These are phyloP conservation scores for Xylaria acuta DNA, from an alignment of 495 filamentous ascomycete species.

Conservation along the genomic window DNA sequence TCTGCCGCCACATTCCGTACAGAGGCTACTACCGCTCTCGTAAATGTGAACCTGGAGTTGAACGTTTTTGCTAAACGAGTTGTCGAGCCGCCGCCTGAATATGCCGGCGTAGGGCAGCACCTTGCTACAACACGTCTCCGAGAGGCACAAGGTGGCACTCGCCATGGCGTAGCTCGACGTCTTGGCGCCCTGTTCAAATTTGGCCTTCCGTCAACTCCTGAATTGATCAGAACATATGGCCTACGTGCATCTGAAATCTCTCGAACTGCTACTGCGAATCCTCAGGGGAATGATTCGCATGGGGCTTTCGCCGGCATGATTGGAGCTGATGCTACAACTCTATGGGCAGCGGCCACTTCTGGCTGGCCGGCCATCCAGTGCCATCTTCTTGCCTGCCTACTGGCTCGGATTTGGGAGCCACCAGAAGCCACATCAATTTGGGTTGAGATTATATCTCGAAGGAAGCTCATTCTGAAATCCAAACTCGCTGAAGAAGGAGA, in stretches of 20 bases:
- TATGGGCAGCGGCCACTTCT: conserved; percentile 52
- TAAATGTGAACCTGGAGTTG: conserved; percentile 7
- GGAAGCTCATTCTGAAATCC: conserved; percentile 32
- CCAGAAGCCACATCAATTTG: conserved; percentile 45
- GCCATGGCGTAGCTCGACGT: conserved; percentile 41
- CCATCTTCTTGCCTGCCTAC: conserved; percentile 47
- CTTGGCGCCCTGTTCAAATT: conserved; percentile 43
- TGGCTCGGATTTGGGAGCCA: conserved; percentile 39
- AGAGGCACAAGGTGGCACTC: conserved; percentile 9
- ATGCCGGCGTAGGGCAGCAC: conserved; percentile 18
- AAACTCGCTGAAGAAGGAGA: conserved; percentile 24
- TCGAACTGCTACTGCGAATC: conserved; percentile 19
- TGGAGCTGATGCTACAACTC: conserved; percentile 41
- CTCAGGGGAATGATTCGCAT: conserved; percentile 11
- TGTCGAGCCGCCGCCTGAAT: conserved; percentile 2
- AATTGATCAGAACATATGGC: conserved; percentile 47
- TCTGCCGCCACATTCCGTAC: conserved; percentile 6
- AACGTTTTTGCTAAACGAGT: conserved; percentile 3
- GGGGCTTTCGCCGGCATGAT: conserved; percentile 24
- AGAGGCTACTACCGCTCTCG: conserved; percentile 12
- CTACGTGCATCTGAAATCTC: conserved; percentile 46
- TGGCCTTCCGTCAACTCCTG: conserved; percentile 38
- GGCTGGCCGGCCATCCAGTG: conserved; percentile 34
- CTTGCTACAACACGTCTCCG: neutral
- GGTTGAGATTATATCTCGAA: conserved; percentile 38